A percentile compares a stretch with the other conserved stretches of the same genome.
Evolutionary conservation across 352 stramenopile genomes (phyloP).

Genomic region (Globisporangium recalcitrans): DNA sequence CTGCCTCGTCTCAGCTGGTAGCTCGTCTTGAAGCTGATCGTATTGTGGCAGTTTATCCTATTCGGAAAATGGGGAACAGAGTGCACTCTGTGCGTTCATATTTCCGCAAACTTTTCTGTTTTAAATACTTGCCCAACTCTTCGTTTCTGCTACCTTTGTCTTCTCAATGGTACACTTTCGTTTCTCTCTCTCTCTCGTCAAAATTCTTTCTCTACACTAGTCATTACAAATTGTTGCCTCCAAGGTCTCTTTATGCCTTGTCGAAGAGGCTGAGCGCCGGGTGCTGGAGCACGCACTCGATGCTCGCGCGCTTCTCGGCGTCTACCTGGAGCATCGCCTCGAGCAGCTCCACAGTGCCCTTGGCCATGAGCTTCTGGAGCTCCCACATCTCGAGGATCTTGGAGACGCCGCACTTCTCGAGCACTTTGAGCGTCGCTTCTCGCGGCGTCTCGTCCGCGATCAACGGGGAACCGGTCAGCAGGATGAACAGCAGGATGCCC

Average conservation of each 20-base stretch:
- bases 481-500: constrained; percentile 53
- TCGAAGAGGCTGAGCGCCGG: constrained; percentile 13
- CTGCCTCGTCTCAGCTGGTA: too few relatives aligned
- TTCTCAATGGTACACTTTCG: not conserved
- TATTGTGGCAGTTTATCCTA: too few relatives aligned
- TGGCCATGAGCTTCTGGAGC: constrained; percentile 25
- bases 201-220: not conserved
- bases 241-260: not conserved
- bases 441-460: constrained; percentile 25
- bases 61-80: too few relatives aligned
- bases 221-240: not conserved
- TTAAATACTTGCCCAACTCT: too few relatives aligned
- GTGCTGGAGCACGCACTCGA: constrained; percentile 30
- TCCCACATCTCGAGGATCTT: constrained; percentile 57
- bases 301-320: constrained; percentile 27
- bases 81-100: too few relatives aligned
- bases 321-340: constrained; percentile 45
- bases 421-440: constrained; percentile 32
- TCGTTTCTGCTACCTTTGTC: too few relatives aligned
- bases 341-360: constrained; percentile 36
- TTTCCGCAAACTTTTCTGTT: too few relatives aligned
- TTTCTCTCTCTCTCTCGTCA: not conserved
- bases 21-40: too few relatives aligned
- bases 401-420: constrained; percentile 38
- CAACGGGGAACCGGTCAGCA: constrained; percentile 50